Percentiles rank a stretch among this genome's conserved stretches.
These are phyloP conservation scores for Hansenula anomala DNA, from an alignment of 1,139 yeast genomes.

Conservation along the genomic window DNA sequence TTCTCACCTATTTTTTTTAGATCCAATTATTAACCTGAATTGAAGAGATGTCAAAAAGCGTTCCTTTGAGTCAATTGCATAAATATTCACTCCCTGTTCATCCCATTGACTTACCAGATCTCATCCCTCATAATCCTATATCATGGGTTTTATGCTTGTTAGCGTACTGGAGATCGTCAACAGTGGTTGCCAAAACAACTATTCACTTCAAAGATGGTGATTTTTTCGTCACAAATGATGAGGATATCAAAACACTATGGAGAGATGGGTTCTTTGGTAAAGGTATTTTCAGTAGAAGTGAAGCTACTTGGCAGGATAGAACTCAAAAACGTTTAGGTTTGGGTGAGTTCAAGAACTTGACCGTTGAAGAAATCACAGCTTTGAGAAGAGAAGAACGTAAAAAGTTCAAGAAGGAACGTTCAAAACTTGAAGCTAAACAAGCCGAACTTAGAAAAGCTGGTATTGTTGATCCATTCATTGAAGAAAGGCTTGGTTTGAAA, in stretches of 20 bases:
- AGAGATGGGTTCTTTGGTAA: conserved; percentile 89
- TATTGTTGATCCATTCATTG: conserved; percentile 27
- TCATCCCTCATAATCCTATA: conserved; percentile 53
- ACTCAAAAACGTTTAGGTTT: conserved; percentile 49
- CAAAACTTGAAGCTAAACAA: conserved; percentile 28
- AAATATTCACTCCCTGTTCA: conserved; percentile 34
- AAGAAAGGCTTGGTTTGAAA: conserved; percentile 26
- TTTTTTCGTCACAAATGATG: conserved; percentile 41
- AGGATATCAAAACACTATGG: conserved; percentile 66
- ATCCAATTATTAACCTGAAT: no score
- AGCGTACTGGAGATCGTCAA: conserved; percentile 24
- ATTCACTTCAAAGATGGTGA: conserved; percentile 25
- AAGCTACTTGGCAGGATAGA: conserved; percentile 82
- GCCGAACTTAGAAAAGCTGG: conserved; percentile 28
- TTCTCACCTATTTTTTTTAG: no score
- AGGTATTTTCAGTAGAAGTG: conserved; percentile 83
- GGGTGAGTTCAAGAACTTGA: conserved; percentile 28
- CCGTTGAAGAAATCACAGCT: conserved; percentile 74
- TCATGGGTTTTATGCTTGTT: conserved; percentile 49
- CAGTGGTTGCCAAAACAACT: conserved; percentile 9
- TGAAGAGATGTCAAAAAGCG: conserved; percentile 31
- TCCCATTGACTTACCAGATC: conserved; percentile 37
- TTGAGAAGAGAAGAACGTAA: conserved; percentile 69
- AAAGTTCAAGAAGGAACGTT: conserved; percentile 58
- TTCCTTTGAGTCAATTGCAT: conserved; percentile 26